phyloP scores from a whole-genome alignment of 2,329 filamentous ascomycete genomes.

The Ophiostoma montium region DNA sequence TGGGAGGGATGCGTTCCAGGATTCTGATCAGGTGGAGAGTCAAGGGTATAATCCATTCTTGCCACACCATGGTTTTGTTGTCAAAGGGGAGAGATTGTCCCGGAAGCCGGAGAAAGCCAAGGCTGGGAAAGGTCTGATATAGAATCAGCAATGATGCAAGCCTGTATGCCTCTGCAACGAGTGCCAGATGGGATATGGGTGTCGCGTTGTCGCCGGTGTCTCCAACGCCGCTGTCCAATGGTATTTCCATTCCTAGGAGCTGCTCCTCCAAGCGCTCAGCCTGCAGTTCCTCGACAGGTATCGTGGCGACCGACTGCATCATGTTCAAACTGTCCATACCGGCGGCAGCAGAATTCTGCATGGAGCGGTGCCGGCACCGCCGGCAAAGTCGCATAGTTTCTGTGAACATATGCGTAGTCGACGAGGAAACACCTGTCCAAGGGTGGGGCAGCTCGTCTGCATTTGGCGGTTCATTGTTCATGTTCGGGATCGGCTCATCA shows the following conservation, averaged over 20 bases:
- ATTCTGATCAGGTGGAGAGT: neutral
- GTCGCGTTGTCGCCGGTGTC: neutral
- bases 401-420: neutral
- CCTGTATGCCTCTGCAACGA: neutral
- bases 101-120: neutral
- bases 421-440: neutral
- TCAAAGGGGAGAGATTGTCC: neutral
- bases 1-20: neutral
- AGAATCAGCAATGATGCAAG: neutral
- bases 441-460: neutral
- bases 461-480: neutral
- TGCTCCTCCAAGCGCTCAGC: neutral
- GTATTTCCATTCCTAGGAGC: neutral
- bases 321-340: neutral
- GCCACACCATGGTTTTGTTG: neutral
- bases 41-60: neutral
- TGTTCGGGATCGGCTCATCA: neutral
- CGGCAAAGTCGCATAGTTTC: neutral
- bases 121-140: neutral
- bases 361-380: neutral
- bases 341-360: neutral
- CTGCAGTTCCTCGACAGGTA: neutral
- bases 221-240: neutral
- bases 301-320: neutral
- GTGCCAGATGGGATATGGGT: neutral